Base-by-base conservation (phyloP, 1,139 yeast species). In the Geotrichum histeridarum region DNA sequence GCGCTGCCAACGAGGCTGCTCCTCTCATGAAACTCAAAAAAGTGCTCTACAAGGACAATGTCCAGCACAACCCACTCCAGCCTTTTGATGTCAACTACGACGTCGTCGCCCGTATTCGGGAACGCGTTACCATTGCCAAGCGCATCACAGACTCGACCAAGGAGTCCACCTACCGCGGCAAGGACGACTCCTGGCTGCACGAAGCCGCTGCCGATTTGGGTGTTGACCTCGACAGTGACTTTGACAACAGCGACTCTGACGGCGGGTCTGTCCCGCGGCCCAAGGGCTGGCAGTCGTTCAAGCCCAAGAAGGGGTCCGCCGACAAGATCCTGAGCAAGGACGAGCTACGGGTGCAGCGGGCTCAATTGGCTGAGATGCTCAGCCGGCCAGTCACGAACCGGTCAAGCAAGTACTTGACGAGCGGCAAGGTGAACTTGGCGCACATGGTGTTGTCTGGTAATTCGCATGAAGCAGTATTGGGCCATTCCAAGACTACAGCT, bases 171-270 rank as follows among this genome's bases (percentile, higher is more conserved):
- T 80, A 86, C 2, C 73, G 83, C 47, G 78, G 79, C 41, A 88
- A 89, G 64, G 94, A 87, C 61, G 82, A 81, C 55, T 76, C 81
- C 31, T 91, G 98, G 97, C 75, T 90, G 56, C 79, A 81, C 57
- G 84, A 89, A 66, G 97, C 97, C 0, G 99, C 98, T 0, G 94
- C 86, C 51, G 99, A 93, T 55, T 76, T 94, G 54, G 99, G 96
- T 4, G 73, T 91, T 36, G 95, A 86, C 45, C 41, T 69, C 4
- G 89, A 82, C 61, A 95, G 86, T 66, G 86, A 82, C 57, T 54
- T 63, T 27, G 55, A 60, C 22, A 52, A 58, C 35, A 47, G 55
- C 27, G 56, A 48, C 37, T 95, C 86, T 66, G 85, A 80, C 56
- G 27, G 27, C 27, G 27, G 27, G 27, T 75, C 80, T 65, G 77